Conservation (phyloP, 2,329 filamentous ascomycete species). For the Trichophaea hybrida region DNA sequence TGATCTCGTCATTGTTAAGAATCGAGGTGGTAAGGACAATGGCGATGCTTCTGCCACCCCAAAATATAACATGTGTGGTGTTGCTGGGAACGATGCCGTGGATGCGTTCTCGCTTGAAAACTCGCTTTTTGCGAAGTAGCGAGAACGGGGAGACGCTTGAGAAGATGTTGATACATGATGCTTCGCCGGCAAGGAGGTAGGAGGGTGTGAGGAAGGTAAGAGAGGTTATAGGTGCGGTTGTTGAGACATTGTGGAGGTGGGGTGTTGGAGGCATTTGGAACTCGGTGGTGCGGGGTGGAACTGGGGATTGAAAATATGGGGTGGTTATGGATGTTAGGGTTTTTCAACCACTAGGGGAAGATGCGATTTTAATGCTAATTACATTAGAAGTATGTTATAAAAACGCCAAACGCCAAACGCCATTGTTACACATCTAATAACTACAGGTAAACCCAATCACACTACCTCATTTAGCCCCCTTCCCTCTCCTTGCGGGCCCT, state of each 20-base stretch:
- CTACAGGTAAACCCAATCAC: background rate
- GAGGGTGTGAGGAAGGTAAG: slow-evolving; percentile 38
- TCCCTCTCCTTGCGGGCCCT: background rate
- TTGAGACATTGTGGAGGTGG: slow-evolving; percentile 5
- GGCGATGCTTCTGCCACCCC: slow-evolving; percentile 53
- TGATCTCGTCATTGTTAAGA: slow-evolving; percentile 23
- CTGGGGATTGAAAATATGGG: no score
- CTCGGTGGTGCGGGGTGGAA: no score
- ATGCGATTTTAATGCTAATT: no score
- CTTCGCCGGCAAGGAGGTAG: slow-evolving; percentile 44
- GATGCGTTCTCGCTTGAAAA: slow-evolving; percentile 56
- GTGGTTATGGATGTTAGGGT: no score
- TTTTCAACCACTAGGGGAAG: no score
- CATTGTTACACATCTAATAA: background rate
- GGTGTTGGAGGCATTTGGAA: background rate
- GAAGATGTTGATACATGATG: slow-evolving; percentile 44
- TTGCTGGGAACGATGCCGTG: slow-evolving; percentile 48
- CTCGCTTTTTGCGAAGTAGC: slow-evolving; percentile 21
- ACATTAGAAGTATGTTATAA: no score
- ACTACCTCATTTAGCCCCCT: background rate
- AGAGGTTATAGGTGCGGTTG: slow-evolving; percentile 44
- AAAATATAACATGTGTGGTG: slow-evolving; percentile 40
- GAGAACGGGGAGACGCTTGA: slow-evolving; percentile 24
- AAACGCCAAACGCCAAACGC: no score
- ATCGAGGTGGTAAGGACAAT: slow-evolving; percentile 30